Percentiles rank a stretch among this genome's conserved stretches.
These are phyloP conservation scores for Eustoma russellianum DNA, from an alignment of 257 asterid species.

Conservation along the genomic window DNA sequence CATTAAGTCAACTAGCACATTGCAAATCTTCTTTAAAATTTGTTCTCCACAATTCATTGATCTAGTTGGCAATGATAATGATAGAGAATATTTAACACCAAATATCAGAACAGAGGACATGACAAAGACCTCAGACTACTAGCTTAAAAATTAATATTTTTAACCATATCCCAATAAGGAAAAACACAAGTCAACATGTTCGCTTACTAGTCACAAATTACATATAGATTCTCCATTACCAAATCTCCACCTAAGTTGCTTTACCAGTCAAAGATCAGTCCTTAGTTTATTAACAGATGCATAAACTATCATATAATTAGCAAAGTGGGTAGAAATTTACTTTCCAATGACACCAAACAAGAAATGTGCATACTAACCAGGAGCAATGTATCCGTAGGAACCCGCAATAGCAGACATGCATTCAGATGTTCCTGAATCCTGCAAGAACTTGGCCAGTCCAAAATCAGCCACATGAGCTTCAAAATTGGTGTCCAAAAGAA, in stretches of 20 bases:
- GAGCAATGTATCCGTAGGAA: constrained; percentile 95
- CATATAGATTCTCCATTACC: background rate
- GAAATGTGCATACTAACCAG: constrained; percentile 38
- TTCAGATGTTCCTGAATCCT: constrained; percentile 83
- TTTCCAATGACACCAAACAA: background rate
- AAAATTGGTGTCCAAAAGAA: constrained; percentile 62
- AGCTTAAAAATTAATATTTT: no score
- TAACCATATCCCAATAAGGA: background rate
- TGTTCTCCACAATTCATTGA: background rate
- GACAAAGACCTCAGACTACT: background rate
- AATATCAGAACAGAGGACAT: background rate
- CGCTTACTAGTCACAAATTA: background rate
- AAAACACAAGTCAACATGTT: background rate
- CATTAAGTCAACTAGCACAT: no score
- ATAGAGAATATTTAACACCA: background rate
- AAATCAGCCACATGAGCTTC: constrained; percentile 99
- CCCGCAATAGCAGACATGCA: constrained; percentile 99
- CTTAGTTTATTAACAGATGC: background rate
- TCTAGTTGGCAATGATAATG: background rate
- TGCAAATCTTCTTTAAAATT: background rate
- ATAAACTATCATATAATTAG: no score
- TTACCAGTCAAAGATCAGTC: background rate
- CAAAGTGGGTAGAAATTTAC: no score
- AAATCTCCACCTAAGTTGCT: background rate
- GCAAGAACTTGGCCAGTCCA: constrained; percentile 97